These are phyloP conservation scores for Ceratocystiopsis brevicomis DNA, from an alignment of 2,329 filamentous ascomycete species.

Conservation along the genomic window DNA sequence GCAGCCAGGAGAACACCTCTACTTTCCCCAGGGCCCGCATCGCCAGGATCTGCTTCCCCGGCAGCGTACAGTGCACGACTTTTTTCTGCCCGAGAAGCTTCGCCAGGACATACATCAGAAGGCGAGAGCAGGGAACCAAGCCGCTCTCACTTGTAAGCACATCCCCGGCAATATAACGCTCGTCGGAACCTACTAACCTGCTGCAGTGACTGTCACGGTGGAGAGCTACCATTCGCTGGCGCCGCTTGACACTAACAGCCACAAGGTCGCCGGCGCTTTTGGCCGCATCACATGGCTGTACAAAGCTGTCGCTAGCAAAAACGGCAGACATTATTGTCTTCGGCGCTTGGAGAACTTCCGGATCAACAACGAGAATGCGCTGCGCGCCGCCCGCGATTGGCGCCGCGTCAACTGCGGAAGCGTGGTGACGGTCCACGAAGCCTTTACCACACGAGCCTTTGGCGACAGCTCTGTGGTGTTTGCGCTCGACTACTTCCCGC, in stretches of 20 bases:
- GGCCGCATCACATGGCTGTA: slow-evolving; percentile 88
- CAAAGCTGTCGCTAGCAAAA: slow-evolving; percentile 78
- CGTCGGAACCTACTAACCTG: no score
- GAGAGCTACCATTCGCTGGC: slow-evolving; percentile 80
- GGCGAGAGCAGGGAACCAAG: slow-evolving; percentile 66
- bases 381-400: slow-evolving; percentile 75
- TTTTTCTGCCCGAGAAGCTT: slow-evolving; percentile 75
- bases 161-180: no score
- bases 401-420: slow-evolving; percentile 65
- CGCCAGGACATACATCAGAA: slow-evolving; percentile 82
- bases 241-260: slow-evolving; percentile 60
- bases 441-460: slow-evolving; percentile 84
- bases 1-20: slow-evolving; percentile 76
- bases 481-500: slow-evolving; percentile 80
- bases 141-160: slow-evolving; percentile 40
- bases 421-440: slow-evolving; percentile 74
- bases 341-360: slow-evolving; percentile 78
- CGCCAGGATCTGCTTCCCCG: slow-evolving; percentile 66
- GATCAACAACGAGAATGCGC: slow-evolving; percentile 74
- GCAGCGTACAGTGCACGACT: slow-evolving; percentile 72
- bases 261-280: slow-evolving; percentile 31
- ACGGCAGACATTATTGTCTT: slow-evolving; percentile 73
- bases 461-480: slow-evolving; percentile 89
- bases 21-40: slow-evolving; percentile 71
- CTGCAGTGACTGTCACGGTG: slow-evolving; percentile 34